These are phyloP conservation scores for Entamoeba invadens DNA, from an alignment of 208 protist genomes.

Conservation along the genomic window DNA sequence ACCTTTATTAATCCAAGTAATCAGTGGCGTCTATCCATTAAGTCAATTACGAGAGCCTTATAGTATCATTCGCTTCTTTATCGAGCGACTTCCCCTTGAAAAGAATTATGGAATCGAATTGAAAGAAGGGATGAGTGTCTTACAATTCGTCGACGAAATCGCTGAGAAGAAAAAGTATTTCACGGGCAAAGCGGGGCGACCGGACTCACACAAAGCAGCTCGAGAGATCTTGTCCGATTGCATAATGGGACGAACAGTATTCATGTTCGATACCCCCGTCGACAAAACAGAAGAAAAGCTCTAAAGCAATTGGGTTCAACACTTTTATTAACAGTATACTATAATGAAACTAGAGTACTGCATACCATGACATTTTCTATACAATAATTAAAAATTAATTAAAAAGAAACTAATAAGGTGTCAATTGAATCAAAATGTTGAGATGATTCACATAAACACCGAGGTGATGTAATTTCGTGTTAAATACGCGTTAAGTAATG, in stretches of 20 bases:
- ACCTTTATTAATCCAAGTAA: background rate
- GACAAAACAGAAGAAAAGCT: too few relatives aligned
- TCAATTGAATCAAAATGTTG: too few relatives aligned
- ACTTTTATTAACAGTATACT: too few relatives aligned
- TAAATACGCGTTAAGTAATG: background rate
- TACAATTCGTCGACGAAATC: background rate
- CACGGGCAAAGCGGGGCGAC: background rate
- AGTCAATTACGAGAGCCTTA: background rate
- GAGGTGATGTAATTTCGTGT: background rate
- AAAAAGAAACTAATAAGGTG: too few relatives aligned
- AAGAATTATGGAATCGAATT: background rate
- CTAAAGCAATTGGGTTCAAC: too few relatives aligned
- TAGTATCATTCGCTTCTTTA: background rate
- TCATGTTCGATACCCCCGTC: background rate
- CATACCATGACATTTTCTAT: too few relatives aligned
- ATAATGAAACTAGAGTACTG: too few relatives aligned
- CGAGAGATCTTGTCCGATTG: background rate
- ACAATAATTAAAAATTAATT: too few relatives aligned
- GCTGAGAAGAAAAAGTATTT: background rate
- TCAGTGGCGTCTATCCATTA: background rate
- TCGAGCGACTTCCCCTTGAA: background rate
- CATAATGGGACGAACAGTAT: background rate
- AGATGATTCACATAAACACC: background rate
- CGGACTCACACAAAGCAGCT: background rate
- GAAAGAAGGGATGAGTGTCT: background rate